Evolutionary conservation across 306 rosid species (phyloP), one percentile per base, ranked within the genome.

Genomic region (Clitoria ternatea): DNA sequence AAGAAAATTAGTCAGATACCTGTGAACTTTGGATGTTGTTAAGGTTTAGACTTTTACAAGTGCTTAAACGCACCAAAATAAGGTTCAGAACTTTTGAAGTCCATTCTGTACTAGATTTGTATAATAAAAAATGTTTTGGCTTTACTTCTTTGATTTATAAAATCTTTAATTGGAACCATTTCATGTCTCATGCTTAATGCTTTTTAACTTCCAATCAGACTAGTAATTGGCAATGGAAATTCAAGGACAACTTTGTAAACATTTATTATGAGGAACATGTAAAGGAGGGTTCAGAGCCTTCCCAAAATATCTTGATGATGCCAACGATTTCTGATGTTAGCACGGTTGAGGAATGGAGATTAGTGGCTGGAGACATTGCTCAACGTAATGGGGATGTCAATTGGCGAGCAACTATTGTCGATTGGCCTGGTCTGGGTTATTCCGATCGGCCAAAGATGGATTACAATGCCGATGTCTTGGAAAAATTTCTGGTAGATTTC

Each of bases 251-350:
- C 53, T 39, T 33, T 26, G 30, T 93, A 57, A 93, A 83, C 67
- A 80, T 93, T 76, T 93, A 93, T 81, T 93, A 90, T 65, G 98
- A 93, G 83, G 94, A 90, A 53, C 89, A 90, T 76, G 87, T 61
- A 63, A 87, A 80, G 73, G 89, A 84, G 76, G 77, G 42, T 37
- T n/a, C 70, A 3, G 89, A 76, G 63, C 77, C 94, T 76, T 73
- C 85, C 12, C 88, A 90, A 39, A 84, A 88, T 75, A 87, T 93
- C 69, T 86, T 90, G 75, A 56, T 93, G 90, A 77, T 93, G 84
- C 97, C 98, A 13, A 93, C 97, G 33, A 88, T 93, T 81, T 93
- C 97, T 65, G 98, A 93, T 77, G 98, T 93, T 22, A 93, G 98
- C 62, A 93, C 96, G 2, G 98, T 93, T 56, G 97, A 93, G 85